Conservation (phyloP, 2,329 filamentous ascomycete genomes). For the Xylaria arbuscula region DNA sequence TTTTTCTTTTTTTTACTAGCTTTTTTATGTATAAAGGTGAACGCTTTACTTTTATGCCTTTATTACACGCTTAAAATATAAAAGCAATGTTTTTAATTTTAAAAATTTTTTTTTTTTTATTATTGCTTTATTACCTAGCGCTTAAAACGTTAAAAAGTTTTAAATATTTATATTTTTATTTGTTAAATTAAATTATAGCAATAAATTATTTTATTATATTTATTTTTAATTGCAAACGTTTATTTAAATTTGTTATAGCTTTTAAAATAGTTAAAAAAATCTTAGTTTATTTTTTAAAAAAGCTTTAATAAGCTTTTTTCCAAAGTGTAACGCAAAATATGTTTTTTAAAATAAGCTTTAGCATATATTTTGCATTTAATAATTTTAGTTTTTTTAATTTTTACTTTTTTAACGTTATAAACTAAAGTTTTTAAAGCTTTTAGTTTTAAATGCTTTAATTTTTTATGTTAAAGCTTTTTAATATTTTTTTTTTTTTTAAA, state of each 20-base stretch:
- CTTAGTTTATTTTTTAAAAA: constrained; percentile 4
- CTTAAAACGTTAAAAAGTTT: not conserved
- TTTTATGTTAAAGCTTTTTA: not conserved
- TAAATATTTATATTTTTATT: not conserved
- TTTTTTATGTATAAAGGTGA: not conserved
- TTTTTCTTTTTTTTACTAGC: not conserved
- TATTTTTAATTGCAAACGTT: not conserved
- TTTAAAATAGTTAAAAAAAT: constrained; percentile 2
- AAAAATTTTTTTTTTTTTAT: not conserved
- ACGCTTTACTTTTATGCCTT: not conserved
- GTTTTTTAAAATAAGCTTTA: not conserved
- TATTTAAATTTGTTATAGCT: not conserved
- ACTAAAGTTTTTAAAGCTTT: not conserved
- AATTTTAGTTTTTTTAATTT: not conserved
- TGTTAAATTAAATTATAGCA: not conserved
- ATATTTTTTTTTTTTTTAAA: not conserved
- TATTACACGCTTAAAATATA: not conserved
- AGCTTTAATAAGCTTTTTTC: not conserved
- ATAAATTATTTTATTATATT: constrained; percentile 10
- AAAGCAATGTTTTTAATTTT: not conserved
- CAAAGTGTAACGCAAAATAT: not conserved
- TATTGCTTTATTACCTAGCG: not conserved
- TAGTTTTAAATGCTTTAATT: not conserved
- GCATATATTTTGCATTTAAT: not conserved
- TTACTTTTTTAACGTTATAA: not conserved